Conservation (phyloP, 768 basidiomycete genomes). For the Candolleomyces efflorescens region DNA sequence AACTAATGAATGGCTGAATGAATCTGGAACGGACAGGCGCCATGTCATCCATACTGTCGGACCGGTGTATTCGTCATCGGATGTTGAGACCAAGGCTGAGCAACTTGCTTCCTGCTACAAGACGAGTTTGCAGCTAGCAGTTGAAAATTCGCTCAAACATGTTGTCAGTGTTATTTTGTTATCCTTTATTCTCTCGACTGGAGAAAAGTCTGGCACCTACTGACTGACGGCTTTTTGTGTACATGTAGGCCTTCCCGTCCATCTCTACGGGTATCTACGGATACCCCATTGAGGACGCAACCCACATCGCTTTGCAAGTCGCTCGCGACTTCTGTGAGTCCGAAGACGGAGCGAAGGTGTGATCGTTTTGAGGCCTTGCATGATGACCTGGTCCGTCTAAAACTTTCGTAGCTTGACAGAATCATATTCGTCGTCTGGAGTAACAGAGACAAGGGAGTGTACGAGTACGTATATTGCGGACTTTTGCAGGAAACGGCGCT, state of each 20-base stretch:
- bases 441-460: constrained; percentile 56
- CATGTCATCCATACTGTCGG: constrained; percentile 83
- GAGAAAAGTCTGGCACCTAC: neutral
- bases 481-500: too few species aligned
- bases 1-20: neutral
- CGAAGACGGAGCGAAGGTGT: constrained; percentile 44
- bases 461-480: constrained; percentile 45
- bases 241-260: constrained; percentile 66
- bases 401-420: constrained; percentile 49
- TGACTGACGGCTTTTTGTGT: neutral
- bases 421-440: constrained; percentile 75
- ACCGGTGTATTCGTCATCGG: constrained; percentile 51
- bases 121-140: constrained; percentile 57
- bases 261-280: constrained; percentile 79
- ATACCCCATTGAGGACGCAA: constrained; percentile 72
- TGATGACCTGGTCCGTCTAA: neutral
- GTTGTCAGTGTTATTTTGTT: constrained; percentile 42
- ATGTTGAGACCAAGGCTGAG: constrained; percentile 40
- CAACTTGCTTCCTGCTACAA: constrained; percentile 68
- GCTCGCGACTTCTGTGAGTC: constrained; percentile 56
- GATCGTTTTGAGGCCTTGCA: neutral
- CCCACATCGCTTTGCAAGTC: constrained; percentile 60
- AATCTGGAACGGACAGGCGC: constrained; percentile 35
- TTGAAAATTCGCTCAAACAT: constrained; percentile 54
- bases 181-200: too few species aligned